Evolutionary conservation across 2,329 filamentous ascomycete species (phyloP).

Genomic region (Diaporthe capsici): DNA sequence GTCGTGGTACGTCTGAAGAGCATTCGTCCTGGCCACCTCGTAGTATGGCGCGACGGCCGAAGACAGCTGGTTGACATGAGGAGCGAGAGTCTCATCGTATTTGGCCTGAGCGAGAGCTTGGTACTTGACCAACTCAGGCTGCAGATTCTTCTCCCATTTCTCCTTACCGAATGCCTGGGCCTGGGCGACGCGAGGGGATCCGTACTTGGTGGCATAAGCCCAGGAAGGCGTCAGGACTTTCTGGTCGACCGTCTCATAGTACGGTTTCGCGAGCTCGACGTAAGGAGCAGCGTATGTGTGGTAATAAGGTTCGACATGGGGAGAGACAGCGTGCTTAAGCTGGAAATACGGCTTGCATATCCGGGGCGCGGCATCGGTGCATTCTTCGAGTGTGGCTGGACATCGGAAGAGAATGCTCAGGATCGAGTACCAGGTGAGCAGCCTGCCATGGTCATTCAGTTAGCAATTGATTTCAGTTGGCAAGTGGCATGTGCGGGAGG

Average conservation of each 20-base stretch:
- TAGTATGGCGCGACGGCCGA: conserved; percentile 79
- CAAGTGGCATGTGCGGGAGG: conserved; percentile 3
- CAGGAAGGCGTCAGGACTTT: conserved; percentile 78
- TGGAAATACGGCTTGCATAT: conserved; percentile 89
- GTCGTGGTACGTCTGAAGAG: conserved; percentile 78
- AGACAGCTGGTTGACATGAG: conserved; percentile 77
- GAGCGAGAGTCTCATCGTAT: conserved; percentile 80
- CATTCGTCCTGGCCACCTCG: conserved; percentile 72
- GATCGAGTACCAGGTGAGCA: conserved; percentile 89
- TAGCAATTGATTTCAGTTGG: conserved; percentile 34
- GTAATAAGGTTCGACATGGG: conserved; percentile 89
- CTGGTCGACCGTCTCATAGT: conserved; percentile 75
- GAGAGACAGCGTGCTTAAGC: conserved; percentile 73
- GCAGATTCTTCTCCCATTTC: conserved; percentile 84
- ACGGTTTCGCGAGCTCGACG: conserved; percentile 81
- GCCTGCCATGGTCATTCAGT: conserved; percentile 59
- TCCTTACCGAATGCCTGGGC: conserved; percentile 75
- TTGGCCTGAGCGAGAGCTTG: conserved; percentile 72
- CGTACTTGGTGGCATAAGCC: conserved; percentile 78
- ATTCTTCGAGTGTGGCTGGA: conserved; percentile 76
- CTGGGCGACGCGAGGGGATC: conserved; percentile 78
- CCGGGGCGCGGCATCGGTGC: conserved; percentile 78
- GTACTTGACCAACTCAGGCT: conserved; percentile 79
- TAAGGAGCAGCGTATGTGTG: conserved; percentile 87
- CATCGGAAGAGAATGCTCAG: conserved; percentile 87